phyloP scores from a whole-genome alignment of 1,284 basidiomycete genomes.

The Puccinia hordei region DNA sequence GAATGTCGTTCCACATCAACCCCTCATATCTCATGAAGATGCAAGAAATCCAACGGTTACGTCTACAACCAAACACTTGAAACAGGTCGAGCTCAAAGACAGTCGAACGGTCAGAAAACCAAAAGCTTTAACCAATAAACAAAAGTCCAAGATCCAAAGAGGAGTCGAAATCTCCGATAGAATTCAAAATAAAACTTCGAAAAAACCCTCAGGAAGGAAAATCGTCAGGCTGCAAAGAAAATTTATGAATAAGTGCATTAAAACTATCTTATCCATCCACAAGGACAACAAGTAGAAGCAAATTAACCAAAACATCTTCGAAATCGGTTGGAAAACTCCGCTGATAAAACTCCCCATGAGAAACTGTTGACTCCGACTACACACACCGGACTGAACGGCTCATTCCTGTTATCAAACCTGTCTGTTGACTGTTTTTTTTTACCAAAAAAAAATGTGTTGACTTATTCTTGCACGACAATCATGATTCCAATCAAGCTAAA shows the following conservation, averaged over 20 bases:
- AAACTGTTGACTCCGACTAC: too few relatives aligned
- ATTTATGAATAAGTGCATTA: slow-evolving; percentile 1
- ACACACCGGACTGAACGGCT: too few relatives aligned
- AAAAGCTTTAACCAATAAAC: slow-evolving; percentile 11
- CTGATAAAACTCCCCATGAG: too few relatives aligned
- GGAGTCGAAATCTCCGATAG: slow-evolving; percentile 17
- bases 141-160: slow-evolving; percentile 13
- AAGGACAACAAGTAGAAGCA: background rate
- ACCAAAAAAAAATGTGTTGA: too few relatives aligned
- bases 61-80: background rate
- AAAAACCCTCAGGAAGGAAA: background rate
- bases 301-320: background rate
- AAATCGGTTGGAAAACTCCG: too few relatives aligned
- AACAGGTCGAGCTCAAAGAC: background rate
- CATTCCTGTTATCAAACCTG: too few relatives aligned
- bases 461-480: too few relatives aligned
- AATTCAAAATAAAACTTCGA: slow-evolving; percentile 4
- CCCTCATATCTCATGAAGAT: background rate
- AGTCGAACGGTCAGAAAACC: background rate
- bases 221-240: slow-evolving; percentile 5
- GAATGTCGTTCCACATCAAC: slow-evolving; percentile 15
- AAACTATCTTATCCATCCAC: background rate
- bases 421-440: too few relatives aligned
- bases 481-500: too few relatives aligned
- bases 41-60: background rate